Conservation (phyloP, 208 protist species). For the Trypanosoma melophagium region DNA sequence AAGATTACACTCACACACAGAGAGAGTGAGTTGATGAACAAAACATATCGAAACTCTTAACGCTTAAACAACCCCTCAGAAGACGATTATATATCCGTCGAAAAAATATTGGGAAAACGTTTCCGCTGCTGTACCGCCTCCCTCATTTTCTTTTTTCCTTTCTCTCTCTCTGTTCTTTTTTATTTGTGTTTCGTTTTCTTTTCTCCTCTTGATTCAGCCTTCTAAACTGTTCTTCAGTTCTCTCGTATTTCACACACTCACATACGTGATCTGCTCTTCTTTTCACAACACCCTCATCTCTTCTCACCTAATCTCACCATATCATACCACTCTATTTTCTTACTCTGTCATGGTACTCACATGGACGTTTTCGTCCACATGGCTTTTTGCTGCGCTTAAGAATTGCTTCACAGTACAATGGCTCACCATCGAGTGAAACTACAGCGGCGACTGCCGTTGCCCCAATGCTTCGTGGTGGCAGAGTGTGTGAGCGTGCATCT, state of each 20-base stretch:
- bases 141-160: not conserved
- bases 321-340: constrained; percentile 5
- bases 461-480: not conserved
- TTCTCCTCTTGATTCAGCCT: not conserved
- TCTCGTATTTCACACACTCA: no score
- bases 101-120: no score
- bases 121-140: not conserved
- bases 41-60: no score
- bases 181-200: not conserved
- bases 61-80: no score
- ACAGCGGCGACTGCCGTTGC: not conserved
- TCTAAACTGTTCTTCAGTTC: no score
- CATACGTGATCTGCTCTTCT: no score
- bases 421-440: not conserved
- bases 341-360: constrained; percentile 48
- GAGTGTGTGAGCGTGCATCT: constrained; percentile 3
- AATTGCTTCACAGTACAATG: constrained; percentile 41
- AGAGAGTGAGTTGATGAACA: no score
- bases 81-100: no score
- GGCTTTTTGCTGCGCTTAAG: constrained; percentile 51
- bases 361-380: constrained; percentile 47
- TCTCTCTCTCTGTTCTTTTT: constrained; percentile 1
- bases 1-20: no score
- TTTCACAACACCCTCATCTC: no score
- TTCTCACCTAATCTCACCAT: not conserved